A percentile compares a stretch with the other conserved stretches of the same genome.
Conservation (phyloP, 2,329 filamentous ascomycete species). For the Bipolaris victoriae region DNA sequence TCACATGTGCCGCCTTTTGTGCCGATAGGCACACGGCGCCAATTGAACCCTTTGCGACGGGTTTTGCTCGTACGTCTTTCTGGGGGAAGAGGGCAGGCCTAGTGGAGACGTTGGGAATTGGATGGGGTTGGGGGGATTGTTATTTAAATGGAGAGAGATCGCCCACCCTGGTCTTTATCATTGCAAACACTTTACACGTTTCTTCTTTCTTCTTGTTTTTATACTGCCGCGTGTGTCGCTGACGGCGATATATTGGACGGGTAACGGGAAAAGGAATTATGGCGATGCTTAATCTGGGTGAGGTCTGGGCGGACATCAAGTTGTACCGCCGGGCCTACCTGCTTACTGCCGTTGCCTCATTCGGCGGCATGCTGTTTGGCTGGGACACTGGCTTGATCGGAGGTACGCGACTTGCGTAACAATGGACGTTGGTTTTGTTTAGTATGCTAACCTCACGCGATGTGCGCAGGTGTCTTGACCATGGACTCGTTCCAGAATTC, state of each 20-base stretch:
- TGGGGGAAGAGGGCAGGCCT: too few species aligned
- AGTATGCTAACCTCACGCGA: too few species aligned
- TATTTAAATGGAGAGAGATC: too few species aligned
- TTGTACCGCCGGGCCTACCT: slow-evolving; percentile 50
- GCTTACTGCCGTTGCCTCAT: slow-evolving; percentile 52
- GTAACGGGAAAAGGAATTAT: slow-evolving; percentile 20
- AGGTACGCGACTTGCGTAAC: not conserved
- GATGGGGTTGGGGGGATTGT: too few species aligned
- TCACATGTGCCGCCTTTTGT: not conserved
- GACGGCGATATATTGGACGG: not conserved
- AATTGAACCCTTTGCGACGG: slow-evolving; percentile 6
- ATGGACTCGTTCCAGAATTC: slow-evolving; percentile 54
- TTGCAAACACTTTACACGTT: too few species aligned
- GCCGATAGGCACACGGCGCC: not conserved
- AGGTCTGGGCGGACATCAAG: slow-evolving; percentile 50
- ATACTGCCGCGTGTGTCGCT: not conserved
- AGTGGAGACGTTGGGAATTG: too few species aligned
- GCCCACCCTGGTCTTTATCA: too few species aligned
- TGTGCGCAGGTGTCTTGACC: slow-evolving; percentile 46
- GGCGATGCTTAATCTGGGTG: slow-evolving; percentile 41
- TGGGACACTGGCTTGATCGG: slow-evolving; percentile 49
- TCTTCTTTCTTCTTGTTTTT: too few species aligned
- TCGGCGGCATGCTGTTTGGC: slow-evolving; percentile 49
- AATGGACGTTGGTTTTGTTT: too few species aligned
- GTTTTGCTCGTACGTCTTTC: slow-evolving; percentile 6